Conservation (phyloP, 208 protist genomes). For the Acanthamoeba sp. region DNA sequence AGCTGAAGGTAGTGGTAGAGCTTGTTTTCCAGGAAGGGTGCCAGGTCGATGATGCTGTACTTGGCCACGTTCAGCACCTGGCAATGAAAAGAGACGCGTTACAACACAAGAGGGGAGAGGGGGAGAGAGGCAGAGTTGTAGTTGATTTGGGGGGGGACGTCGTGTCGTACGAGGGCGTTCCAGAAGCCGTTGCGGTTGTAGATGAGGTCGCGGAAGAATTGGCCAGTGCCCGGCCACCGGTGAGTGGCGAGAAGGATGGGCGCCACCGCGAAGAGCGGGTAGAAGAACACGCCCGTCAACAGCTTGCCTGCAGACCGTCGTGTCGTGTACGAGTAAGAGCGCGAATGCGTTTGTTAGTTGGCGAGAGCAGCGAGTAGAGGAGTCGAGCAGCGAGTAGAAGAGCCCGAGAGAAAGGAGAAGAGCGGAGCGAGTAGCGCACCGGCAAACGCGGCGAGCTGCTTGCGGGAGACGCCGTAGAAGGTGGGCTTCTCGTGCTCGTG, state of each 20-base stretch:
- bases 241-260: slow-evolving; percentile 35
- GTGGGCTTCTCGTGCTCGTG: slow-evolving; percentile 72
- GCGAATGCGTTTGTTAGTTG: too few species aligned
- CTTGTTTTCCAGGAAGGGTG: slow-evolving; percentile 39
- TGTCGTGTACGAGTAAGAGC: too few species aligned
- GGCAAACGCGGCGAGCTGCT: slow-evolving; percentile 29
- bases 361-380: background rate
- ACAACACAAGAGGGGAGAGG: too few species aligned
- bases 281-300: slow-evolving; percentile 32
- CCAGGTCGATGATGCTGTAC: slow-evolving; percentile 50
- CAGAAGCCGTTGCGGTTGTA: slow-evolving; percentile 39
- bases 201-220: slow-evolving; percentile 30
- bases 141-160: too few species aligned
- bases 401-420: background rate
- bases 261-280: slow-evolving; percentile 36
- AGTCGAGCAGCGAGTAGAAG: too few species aligned
- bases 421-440: background rate
- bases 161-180: slow-evolving; percentile 13
- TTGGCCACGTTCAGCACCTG: slow-evolving; percentile 39
- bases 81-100: too few species aligned
- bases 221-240: slow-evolving; percentile 1
- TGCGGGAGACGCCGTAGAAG: slow-evolving; percentile 19
- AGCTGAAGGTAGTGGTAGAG: slow-evolving; percentile 48
- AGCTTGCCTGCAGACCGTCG: background rate
- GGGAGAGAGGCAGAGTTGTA: too few species aligned